phyloP scores from a whole-genome alignment of 129 eudicot genomes.

The Centrapalus pauciflorus region DNA sequence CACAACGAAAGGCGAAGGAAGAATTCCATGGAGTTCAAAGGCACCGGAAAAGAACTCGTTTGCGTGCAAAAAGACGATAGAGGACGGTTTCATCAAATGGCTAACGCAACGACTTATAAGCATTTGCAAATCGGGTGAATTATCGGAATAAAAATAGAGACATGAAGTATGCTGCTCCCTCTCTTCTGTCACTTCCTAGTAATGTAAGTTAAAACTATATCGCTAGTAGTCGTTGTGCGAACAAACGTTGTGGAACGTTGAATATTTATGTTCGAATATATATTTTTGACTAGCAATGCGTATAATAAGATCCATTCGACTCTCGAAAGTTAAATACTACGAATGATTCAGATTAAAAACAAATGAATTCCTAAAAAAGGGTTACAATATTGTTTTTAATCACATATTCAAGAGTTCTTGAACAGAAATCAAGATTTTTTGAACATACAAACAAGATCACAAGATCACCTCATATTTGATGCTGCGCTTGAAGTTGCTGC shows the following conservation, averaged over 20 bases:
- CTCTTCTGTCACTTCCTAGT: slow-evolving; percentile 49
- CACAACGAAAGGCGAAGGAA: slow-evolving; percentile 60
- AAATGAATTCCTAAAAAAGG: too few species aligned
- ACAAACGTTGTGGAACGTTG: not conserved
- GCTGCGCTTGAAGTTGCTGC: slow-evolving; percentile 61
- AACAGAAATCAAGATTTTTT: slow-evolving; percentile 16
- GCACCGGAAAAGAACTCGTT: slow-evolving; percentile 23
- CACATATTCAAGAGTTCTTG: slow-evolving; percentile 41
- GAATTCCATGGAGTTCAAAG: slow-evolving; percentile 29
- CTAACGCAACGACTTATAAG: slow-evolving; percentile 33
- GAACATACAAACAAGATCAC: not conserved
- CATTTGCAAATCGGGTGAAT: slow-evolving; percentile 37
- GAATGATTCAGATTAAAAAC: too few species aligned
- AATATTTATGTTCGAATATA: too few species aligned
- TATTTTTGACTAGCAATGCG: too few species aligned
- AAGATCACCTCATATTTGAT: slow-evolving; percentile 67
- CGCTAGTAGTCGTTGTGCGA: not conserved
- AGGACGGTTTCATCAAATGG: slow-evolving; percentile 30
- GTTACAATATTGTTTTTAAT: too few species aligned
- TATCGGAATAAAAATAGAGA: not conserved
- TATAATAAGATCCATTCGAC: too few species aligned
- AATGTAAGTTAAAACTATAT: slow-evolving; percentile 11
- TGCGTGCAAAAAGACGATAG: slow-evolving; percentile 39
- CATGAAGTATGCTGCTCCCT: slow-evolving; percentile 35
- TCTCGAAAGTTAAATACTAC: too few species aligned